phyloP scores from a whole-genome alignment of 2,329 filamentous ascomycete species.

The Fusarium sublunatum region DNA sequence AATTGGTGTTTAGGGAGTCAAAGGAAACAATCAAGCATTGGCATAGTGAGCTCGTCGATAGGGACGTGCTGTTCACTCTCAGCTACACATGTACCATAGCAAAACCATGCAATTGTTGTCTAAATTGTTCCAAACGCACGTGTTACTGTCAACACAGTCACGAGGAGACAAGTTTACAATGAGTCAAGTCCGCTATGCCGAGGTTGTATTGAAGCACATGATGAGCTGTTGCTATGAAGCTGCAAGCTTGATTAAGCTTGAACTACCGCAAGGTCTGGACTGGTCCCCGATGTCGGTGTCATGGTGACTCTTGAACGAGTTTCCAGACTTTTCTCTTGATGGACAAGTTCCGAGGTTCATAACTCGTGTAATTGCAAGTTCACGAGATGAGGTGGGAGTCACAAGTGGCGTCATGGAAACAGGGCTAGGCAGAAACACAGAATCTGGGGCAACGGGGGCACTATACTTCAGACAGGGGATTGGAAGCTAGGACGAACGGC shows the following conservation, averaged over 20 bases:
- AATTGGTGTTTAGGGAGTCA: conserved; percentile 17
- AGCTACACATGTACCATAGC: conserved; percentile 7
- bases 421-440: conserved; percentile 13
- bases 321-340: neutral
- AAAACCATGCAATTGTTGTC: conserved; percentile 6
- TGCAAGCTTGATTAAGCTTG: conserved; percentile 16
- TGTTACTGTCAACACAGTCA: conserved; percentile 12
- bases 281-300: conserved; percentile 38
- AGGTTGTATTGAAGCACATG: conserved; percentile 27
- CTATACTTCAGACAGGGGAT: conserved; percentile 11
- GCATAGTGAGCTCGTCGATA: neutral
- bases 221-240: neutral
- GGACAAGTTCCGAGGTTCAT: conserved; percentile 8
- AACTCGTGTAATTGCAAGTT: conserved; percentile 19
- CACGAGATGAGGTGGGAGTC: conserved; percentile 9
- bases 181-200: conserved; percentile 7
- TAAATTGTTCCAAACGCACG: neutral
- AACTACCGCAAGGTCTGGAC: conserved; percentile 2
- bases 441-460: conserved; percentile 41
- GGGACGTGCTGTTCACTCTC: neutral
- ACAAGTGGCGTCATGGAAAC: conserved; percentile 22
- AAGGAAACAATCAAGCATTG: conserved; percentile 9
- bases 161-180: neutral
- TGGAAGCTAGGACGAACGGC: conserved; percentile 44
- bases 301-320: conserved; percentile 9